Conservation (phyloP, 257 asterid genomes). For the Lithospermum erythrorhizon region DNA sequence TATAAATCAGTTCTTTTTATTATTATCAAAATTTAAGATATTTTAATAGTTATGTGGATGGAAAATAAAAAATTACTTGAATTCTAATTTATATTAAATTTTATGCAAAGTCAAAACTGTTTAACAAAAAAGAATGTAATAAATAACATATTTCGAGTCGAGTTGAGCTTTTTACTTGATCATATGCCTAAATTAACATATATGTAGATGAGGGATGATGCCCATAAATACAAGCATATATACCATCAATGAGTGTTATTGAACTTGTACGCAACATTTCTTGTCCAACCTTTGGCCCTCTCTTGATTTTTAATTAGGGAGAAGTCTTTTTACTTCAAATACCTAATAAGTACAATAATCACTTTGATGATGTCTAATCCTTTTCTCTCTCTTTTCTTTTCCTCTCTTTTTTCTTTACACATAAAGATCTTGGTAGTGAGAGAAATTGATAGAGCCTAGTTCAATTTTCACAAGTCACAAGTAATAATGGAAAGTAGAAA, state of each 20-base stretch:
- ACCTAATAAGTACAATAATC: background rate
- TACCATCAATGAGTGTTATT: slow-evolving; percentile 37
- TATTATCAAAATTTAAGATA: too few relatives aligned
- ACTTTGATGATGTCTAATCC: background rate
- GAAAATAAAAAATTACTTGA: too few relatives aligned
- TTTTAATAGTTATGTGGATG: too few relatives aligned
- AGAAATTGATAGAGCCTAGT: background rate
- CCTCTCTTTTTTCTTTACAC: background rate
- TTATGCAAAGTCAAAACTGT: too few relatives aligned
- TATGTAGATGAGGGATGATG: too few relatives aligned
- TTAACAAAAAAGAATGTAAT: too few relatives aligned
- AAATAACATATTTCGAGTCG: too few relatives aligned
- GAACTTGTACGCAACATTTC: slow-evolving; percentile 57
- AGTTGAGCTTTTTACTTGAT: too few relatives aligned
- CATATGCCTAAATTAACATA: too few relatives aligned
- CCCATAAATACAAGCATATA: background rate
- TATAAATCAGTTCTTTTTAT: too few relatives aligned
- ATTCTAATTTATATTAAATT: too few relatives aligned
- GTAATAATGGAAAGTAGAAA: background rate
- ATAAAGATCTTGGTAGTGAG: background rate
- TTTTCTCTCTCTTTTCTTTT: background rate
- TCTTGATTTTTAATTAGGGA: background rate
- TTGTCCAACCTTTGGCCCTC: background rate
- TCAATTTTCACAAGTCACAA: background rate
- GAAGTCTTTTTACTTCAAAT: background rate